Base-by-base conservation (phyloP, 352 stramenopile species). In the Peronospora destructor region DNA sequence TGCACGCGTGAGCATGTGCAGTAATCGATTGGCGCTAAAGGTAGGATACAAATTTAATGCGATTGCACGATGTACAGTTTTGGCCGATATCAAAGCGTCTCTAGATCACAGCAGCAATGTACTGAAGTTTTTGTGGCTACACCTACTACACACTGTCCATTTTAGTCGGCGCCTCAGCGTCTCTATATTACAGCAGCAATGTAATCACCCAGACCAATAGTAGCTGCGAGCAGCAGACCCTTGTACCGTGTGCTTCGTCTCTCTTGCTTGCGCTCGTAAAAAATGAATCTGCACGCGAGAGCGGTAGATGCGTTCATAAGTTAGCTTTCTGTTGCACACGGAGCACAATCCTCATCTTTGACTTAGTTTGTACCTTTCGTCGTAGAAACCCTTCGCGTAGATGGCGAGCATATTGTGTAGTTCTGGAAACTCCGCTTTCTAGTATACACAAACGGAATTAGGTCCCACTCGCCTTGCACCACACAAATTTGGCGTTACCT, bases 371-470 rank as follows among this genome's bases (percentile, higher is more conserved):
- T 14, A 77, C 73, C 77, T 68, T 17, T 84, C 75, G 42, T 84
- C 61, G 54, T 84, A 86, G 32, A 83, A 71, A 8, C 77, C 77
- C 58, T 88, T 88, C 11, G 75, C 58, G 61, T 86, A 88, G 19
- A 88, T 60, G 9, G 59, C 62, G 8, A 86, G 46, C 41, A 88
- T 44, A 23, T 76, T 65, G 49, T 85, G 57, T 33, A 86, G 58
- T 51, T 88, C 77, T 1, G 66, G 64, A 21, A 88, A 61, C 50
- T 88, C 71, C 23, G 58, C 64, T 51, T 76, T 75, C 71, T 82
- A 25, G 34, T 6, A 26, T 12, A 4, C n/a, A 26, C 16, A 26
- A 4, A 51, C n/a, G 10, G 21, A 4, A 26, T 42, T 29, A 51
- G 2, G 26, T 2, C 28, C 35, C 6, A 16, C 17, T 30, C 36